These are phyloP conservation scores for Malus hybrid DNA, from an alignment of 331 rosid species.

Conservation along the genomic window DNA sequence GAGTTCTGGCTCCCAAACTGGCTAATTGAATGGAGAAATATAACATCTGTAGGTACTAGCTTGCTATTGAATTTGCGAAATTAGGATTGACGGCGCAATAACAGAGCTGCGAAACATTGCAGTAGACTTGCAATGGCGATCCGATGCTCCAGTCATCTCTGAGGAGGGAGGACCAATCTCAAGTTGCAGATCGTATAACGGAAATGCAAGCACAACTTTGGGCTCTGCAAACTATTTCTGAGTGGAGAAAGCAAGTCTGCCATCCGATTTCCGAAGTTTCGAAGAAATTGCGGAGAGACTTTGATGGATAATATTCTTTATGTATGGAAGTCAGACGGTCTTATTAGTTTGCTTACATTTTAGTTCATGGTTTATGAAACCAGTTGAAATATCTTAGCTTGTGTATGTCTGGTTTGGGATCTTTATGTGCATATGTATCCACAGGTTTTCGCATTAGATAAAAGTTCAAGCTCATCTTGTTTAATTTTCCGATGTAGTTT, in stretches of 20 bases:
- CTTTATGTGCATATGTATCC: not conserved
- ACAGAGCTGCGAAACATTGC: not conserved
- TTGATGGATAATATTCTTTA: not conserved
- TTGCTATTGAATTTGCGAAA: not conserved
- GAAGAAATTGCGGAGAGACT: not conserved
- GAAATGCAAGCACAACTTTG: not conserved
- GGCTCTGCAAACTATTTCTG: not conserved
- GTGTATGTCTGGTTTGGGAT: not conserved
- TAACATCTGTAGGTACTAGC: not conserved
- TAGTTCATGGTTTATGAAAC: not conserved
- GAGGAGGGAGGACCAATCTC: not conserved
- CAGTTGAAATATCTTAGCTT: not conserved
- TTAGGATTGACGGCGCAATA: not conserved
- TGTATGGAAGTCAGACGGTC: not conserved
- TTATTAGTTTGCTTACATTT: not conserved
- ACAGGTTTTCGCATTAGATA: not conserved
- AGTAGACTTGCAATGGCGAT: not conserved
- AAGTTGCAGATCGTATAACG: not conserved
- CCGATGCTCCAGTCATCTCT: not conserved
- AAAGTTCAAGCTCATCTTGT: not conserved
- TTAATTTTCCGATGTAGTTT: not conserved
- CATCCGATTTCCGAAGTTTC: not conserved
- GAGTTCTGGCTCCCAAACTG: slow-evolving; percentile 6
- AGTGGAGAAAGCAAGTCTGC: not conserved
- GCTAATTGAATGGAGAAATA: not conserved